Evolutionary conservation across 352 stramenopile species (phyloP).

Genomic region (Pythium aquatile): DNA sequence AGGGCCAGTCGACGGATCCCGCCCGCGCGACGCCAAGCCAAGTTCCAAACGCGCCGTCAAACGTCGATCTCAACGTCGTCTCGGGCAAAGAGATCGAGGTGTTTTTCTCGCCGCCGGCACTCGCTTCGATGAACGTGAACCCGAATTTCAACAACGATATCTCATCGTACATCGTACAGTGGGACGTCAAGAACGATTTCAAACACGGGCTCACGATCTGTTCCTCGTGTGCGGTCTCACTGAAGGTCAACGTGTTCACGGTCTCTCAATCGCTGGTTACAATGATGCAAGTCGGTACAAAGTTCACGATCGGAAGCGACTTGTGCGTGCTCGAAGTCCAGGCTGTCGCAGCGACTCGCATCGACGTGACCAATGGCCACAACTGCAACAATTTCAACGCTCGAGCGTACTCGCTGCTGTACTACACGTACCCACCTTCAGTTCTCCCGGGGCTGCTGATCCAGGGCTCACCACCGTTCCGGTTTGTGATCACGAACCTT

Average conservation of each 20-base stretch:
- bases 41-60: conserved; percentile 86
- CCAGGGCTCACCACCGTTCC: conserved; percentile 78
- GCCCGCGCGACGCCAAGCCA: conserved; percentile 64
- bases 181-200: conserved; percentile 72
- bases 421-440: conserved; percentile 51
- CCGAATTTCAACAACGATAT: conserved; percentile 86
- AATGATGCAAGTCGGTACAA: conserved; percentile 32
- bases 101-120: conserved; percentile 80
- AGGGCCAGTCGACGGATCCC: conserved; percentile 38
- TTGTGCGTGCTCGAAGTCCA: conserved; percentile 45
- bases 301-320: conserved; percentile 54
- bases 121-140: conserved; percentile 49
- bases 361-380: conserved; percentile 28
- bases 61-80: conserved; percentile 84
- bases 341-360: conserved; percentile 13
- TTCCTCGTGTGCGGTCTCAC: conserved; percentile 36
- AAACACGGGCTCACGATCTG: conserved; percentile 62
- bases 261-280: conserved; percentile 36
- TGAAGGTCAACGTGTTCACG: conserved; percentile 40
- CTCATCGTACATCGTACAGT: conserved; percentile 87
- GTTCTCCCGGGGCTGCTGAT: conserved; percentile 59
- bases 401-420: conserved; percentile 50
- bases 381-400: conserved; percentile 49
- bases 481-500: conserved; percentile 75
- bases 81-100: conserved; percentile 89